Evolutionary conservation across 2,329 filamentous ascomycete species (phyloP), one percentile per base, ranked within the genome.

Genomic region (Endocalyx cinctus): DNA sequence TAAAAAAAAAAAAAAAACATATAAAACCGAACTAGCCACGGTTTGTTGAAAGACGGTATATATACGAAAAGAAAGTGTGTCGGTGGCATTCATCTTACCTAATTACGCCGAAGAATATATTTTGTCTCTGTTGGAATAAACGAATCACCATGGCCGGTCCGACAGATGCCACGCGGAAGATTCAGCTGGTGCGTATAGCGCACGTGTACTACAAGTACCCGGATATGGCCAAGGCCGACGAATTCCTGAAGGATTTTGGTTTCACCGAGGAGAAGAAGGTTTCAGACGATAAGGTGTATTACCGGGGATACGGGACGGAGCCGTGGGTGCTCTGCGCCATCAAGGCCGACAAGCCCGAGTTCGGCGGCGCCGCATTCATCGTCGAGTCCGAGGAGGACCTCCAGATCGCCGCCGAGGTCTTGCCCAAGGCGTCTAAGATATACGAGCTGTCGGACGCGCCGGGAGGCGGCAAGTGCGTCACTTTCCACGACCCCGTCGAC

Each of bases 241-340:
- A 54, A 17, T 73, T 72, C 48, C 50, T 67, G n/a, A 41, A 56
- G 4, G 68, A 72, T 52, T 73, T 73, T 42, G 69, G 69, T 39
- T 68, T 72, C 50, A 52, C 47, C 25, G 58, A 65, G 43, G 50
- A 52, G 8, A 58, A 59, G 38, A 52, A 50, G 33, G 44, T 52
- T 10, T 37, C 39, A 3, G 63, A 59, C 17, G 58, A 67, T 28
- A 65, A 59, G 35, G 70, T 73, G 19, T 82, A 74, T 60, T 79
- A 70, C 53, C 69, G 74, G 25, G 78, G 78, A 13, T 81, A 79
- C 47, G 76, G 78, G 11, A 58, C 57, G 6, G 76, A 81, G 44
- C 74, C 75, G 10, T 80, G 76, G 50, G 60, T 79, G 3, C 64
- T 80, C 27, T 77, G 73, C 42, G 67, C 74, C 29, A 63, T 66